phyloP scores from a whole-genome alignment of 306 rosid species.

The Cicer bijugum region DNA sequence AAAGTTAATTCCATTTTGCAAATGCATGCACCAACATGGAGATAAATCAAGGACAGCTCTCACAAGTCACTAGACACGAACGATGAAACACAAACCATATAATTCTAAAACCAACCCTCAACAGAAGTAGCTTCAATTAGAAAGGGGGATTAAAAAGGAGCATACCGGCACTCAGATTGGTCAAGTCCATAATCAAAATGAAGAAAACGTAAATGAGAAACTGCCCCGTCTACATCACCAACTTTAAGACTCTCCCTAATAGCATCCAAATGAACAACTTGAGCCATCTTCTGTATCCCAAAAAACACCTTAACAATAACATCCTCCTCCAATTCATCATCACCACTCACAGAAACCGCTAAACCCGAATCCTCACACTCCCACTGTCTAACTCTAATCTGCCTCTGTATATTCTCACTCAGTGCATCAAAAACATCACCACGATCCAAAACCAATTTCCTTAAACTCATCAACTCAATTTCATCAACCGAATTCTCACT shows the following conservation, averaged over 20 bases:
- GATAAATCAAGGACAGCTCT: background rate
- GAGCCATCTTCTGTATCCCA: conserved; percentile 66
- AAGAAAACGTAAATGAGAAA: conserved; percentile 71
- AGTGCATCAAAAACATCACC: conserved; percentile 74
- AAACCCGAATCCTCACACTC: conserved; percentile 63
- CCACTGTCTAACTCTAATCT: conserved; percentile 59
- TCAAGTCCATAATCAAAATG: conserved; percentile 75
- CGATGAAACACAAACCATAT: background rate
- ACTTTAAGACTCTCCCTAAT: conserved; percentile 61
- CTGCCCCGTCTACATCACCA: conserved; percentile 61
- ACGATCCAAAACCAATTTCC: conserved; percentile 61
- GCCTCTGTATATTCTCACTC: conserved; percentile 69
- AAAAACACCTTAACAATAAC: conserved; percentile 51
- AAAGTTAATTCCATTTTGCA: background rate
- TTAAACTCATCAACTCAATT: conserved; percentile 63
- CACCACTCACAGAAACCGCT: conserved; percentile 52
- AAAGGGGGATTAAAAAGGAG: background rate
- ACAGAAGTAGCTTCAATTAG: background rate
- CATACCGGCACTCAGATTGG: conserved; percentile 85
- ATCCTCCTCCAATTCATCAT: conserved; percentile 53
- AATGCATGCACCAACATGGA: background rate
- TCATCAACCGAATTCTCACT: conserved; percentile 57
- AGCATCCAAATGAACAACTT: conserved; percentile 75
- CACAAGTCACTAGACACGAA: background rate
- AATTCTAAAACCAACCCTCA: conserved; percentile 30